Base-by-base conservation (phyloP, 176 grass and related monocot species). In the Lolium multiflorum region DNA sequence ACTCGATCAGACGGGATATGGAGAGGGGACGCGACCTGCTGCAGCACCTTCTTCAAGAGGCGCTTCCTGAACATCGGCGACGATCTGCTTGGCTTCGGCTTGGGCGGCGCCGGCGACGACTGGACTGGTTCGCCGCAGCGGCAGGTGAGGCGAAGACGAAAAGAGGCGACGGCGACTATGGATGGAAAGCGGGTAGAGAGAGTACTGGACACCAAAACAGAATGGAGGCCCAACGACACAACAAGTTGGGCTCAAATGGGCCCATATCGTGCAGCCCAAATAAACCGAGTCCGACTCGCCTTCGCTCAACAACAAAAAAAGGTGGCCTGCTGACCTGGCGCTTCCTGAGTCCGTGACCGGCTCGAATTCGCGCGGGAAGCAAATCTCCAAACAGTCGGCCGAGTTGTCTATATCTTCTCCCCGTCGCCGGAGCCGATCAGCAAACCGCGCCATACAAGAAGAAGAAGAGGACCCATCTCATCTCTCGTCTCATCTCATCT, bases 31-130 rank as follows among this genome's bases (percentile, higher is more conserved):
- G 46, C 2, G 65, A 92, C 90, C 87, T 93, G 89, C n/a, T 92
- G 92, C 66, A 79, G 74, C 69, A 87, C 73, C 89, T 87, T 95
- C 11, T 91, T 81, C 6, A 96, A 25, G 56, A 95, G 65, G 63
- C 87, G 88, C 79, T 91, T 94, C 24, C 78, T 83, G 22, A 95
- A 91, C 93, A 98, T 98, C 43, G 69, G 81, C 25, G 69, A 22
- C 51, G 18, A 10, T 14, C 37, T 21, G 12, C 3, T 62, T 51
- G 51, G 3, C 51, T 51, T 51, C 14, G 50, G 50, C 1, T 52
- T 52, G 50, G 52, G 54, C 47, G 64, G 56, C 56, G 86, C 2
- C 81, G 84, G 37, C 26, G 83, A 0, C 16, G 49, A 63, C 58
- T 43, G 58, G 70, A 35, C 79, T 6, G 76, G 59, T 52, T 69